phyloP scores from a whole-genome alignment of 2,329 filamentous ascomycete genomes.

The Aspergillus pseudoterreus region DNA sequence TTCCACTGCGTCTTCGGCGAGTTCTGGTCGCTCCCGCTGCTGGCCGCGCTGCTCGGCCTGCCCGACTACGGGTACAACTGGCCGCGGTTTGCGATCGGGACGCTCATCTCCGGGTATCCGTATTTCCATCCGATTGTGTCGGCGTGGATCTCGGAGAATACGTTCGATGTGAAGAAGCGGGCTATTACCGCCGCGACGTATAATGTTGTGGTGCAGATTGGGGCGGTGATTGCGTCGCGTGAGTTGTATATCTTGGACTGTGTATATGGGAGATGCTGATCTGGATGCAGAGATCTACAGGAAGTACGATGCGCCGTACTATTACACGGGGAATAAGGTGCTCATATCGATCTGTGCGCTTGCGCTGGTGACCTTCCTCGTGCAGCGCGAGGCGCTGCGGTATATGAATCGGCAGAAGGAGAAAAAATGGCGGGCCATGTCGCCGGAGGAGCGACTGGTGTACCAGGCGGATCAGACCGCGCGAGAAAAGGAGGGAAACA shows the following conservation, averaged over 20 bases:
- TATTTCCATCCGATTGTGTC: conserved; percentile 52
- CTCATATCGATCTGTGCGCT: conserved; percentile 50
- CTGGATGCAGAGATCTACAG: conserved; percentile 46
- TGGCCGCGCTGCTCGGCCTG: conserved; percentile 47
- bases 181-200: conserved; percentile 28
- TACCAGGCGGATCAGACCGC: conserved; percentile 47
- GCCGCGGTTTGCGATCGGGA: conserved; percentile 48
- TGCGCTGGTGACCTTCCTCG: conserved; percentile 45
- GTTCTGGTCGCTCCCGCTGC: conserved; percentile 50
- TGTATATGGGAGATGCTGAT: neutral
- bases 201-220: conserved; percentile 33
- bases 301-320: conserved; percentile 49
- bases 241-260: conserved; percentile 2
- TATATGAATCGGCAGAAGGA: conserved; percentile 50
- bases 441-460: conserved; percentile 39
- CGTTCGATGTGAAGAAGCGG: conserved; percentile 28
- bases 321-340: conserved; percentile 53
- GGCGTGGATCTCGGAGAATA: conserved; percentile 26
- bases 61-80: conserved; percentile 44
- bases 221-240: conserved; percentile 27
- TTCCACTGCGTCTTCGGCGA: conserved; percentile 52
- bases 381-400: conserved; percentile 44
- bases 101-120: conserved; percentile 51
- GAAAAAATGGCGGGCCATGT: conserved; percentile 46
- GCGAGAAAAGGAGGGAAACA: conserved; percentile 48